A percentile compares a stretch with the other conserved stretches of the same genome.
phyloP scores from a whole-genome alignment of 257 asterid species.

The Solanum chmielewskii region DNA sequence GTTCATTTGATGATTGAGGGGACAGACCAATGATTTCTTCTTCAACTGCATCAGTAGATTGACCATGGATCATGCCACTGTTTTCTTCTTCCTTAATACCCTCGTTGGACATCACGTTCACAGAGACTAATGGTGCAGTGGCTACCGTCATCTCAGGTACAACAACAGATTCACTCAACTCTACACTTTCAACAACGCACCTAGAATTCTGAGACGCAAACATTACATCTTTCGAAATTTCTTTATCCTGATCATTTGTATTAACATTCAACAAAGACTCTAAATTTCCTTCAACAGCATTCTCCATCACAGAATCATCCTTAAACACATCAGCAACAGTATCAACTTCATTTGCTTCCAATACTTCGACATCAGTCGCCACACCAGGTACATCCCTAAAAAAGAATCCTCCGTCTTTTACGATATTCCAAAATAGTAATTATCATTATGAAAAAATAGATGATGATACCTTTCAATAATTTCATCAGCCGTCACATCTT shows the following conservation, averaged over 20 bases:
- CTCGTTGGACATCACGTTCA: not conserved
- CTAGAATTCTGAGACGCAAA: not conserved
- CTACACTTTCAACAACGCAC: not conserved
- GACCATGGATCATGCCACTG: not conserved
- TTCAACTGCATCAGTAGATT: not conserved
- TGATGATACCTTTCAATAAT: not conserved
- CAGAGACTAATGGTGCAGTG: not conserved
- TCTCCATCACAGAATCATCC: not conserved
- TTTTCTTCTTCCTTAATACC: not conserved
- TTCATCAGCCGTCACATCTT: rapidly evolving
- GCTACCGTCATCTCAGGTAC: not conserved
- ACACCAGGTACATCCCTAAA: not conserved
- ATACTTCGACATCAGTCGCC: not conserved
- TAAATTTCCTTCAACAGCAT: not conserved
- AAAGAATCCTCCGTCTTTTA: not conserved
- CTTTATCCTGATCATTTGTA: not conserved
- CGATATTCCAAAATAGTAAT: not conserved
- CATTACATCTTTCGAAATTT: not conserved
- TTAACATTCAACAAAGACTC: not conserved
- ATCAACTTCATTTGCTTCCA: not conserved
- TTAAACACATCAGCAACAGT: not conserved
- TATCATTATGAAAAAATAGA: not conserved
- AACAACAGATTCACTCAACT: not conserved
- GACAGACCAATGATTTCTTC: not conserved
- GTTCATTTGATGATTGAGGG: not conserved